These are phyloP conservation scores for Cerrena zonata DNA, from an alignment of 1,284 basidiomycete genomes.

Conservation along the genomic window DNA sequence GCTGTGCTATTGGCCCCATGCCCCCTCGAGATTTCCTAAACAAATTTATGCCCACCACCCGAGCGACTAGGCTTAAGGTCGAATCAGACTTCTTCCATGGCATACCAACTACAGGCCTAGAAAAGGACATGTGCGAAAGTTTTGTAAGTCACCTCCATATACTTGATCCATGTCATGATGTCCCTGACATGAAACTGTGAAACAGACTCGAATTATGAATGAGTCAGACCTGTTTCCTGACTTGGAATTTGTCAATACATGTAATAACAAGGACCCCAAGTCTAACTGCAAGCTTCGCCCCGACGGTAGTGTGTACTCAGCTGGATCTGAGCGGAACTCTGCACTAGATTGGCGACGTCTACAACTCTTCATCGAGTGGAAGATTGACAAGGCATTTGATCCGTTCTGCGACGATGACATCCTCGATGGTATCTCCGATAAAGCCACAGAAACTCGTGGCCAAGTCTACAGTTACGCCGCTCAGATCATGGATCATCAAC, in stretches of 20 bases:
- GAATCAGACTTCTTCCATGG: not conserved
- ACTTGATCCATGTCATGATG: not conserved
- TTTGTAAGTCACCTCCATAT: not conserved
- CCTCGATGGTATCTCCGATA: not conserved
- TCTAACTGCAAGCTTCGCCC: not conserved
- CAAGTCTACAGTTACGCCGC: not conserved
- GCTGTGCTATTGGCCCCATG: not conserved
- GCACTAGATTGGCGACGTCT: not conserved
- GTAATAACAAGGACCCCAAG: not conserved
- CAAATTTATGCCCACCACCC: not conserved
- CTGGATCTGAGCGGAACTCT: not conserved
- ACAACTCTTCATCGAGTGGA: not conserved
- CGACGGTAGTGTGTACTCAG: not conserved
- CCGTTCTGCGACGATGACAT: not conserved
- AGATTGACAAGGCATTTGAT: not conserved
- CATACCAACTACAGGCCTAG: not conserved
- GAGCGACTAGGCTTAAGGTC: not conserved
- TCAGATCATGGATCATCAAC: not conserved
- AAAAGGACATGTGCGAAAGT: not conserved
- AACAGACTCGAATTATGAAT: not conserved
- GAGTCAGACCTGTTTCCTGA: not conserved
- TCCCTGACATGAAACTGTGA: not conserved
- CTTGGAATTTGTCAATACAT: slow-evolving; percentile 13
- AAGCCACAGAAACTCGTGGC: not conserved
- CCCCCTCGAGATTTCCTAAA: not conserved